phyloP scores from a whole-genome alignment of 257 asterid species.

The Solanum peruvianum region DNA sequence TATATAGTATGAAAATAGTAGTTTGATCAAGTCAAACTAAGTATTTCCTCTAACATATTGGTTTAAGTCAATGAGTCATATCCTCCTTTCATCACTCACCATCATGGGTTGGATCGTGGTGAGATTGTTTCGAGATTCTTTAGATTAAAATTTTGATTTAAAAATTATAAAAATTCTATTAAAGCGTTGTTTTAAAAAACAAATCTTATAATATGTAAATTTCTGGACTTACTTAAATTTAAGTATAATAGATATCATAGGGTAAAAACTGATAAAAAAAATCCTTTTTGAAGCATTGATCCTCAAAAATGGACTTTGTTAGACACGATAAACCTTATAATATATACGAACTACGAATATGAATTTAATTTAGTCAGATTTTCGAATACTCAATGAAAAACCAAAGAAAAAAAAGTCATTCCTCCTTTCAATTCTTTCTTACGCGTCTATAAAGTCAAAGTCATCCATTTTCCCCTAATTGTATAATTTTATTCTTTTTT shows the following conservation, averaged over 20 bases:
- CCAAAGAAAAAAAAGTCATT: neutral
- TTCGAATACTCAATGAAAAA: neutral
- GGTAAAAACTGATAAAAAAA: neutral
- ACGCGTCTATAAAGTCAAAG: conserved; percentile 12
- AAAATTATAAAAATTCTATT: neutral
- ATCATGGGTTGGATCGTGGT: neutral
- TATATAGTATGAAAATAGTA: neutral
- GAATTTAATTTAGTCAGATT: neutral
- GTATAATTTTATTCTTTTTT: neutral
- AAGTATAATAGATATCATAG: no score
- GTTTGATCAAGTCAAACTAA: conserved; percentile 8
- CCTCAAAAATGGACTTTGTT: fast-evolving
- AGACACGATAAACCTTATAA: neutral
- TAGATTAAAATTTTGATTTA: fast-evolving
- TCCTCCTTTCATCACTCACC: neutral
- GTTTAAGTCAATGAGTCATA: neutral
- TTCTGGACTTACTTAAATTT: fast-evolving
- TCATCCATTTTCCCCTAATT: neutral
- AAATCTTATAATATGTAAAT: neutral
- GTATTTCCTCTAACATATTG: neutral
- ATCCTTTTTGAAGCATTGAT: neutral
- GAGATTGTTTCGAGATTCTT: neutral
- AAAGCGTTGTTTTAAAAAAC: fast-evolving
- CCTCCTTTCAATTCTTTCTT: neutral
- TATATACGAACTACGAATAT: neutral